Base-by-base conservation (phyloP, 192 early-diverging fungal genomes). In the Backusella macrospora region DNA sequence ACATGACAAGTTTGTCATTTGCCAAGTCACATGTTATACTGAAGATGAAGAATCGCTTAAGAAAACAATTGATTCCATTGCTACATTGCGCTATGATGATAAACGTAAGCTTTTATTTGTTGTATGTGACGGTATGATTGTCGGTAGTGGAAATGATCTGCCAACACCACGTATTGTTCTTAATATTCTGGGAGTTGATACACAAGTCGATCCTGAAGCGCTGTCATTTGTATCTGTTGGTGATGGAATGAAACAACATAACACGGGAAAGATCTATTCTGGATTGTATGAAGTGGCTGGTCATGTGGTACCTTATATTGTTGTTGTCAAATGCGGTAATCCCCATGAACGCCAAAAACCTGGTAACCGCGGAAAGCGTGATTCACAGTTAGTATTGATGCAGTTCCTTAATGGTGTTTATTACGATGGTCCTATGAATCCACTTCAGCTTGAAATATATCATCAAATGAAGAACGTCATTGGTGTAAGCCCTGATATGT, bases 391-490 rank as follows among this genome's bases (percentile, higher is more conserved):
- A 82, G 81, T 99, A 42, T 84, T 99, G 77, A 99, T 99, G 98
- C 86, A 91, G 55, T 99, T 98, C 92, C 87, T 99, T 70, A 96
- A 96, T 81, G 91, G 95, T 75, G 96, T 99, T 42, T 93, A 96
- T 81, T 97, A 94, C 78, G 92, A 98, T 79, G 85, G 91, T 62
- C 86, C 94, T 7, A 98, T 99, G 96, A 90, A 89, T 26, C 96
- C 97, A 14, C 86, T 99, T 73, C 96, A 99, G 82, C 91, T 99
- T 48, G 96, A 99, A 73, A 92, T 99, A 66, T 98, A 93, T 86
- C 96, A 98, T 81, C 97, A 98, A 79, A 96, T 99, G 88, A 98
- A 99, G 86, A 93, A 98, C 76, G 93, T 98, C 43, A 98, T 99
- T 84, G 98, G 98, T 40, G 97, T 99, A 29, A 92, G 93, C 76